Conservation (phyloP, 1,139 yeast species). For the Waltiozyma sp. region DNA sequence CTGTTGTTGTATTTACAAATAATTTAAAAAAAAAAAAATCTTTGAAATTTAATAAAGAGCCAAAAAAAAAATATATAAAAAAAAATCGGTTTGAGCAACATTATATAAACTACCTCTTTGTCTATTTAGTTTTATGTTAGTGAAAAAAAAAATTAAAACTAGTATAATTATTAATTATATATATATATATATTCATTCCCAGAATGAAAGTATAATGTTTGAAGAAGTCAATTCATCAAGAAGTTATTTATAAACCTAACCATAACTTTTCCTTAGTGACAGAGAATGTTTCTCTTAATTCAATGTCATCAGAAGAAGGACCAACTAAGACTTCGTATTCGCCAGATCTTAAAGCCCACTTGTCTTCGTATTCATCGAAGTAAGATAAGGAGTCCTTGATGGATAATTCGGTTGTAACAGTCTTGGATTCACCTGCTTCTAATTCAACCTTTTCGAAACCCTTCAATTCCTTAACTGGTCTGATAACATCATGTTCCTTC, state of each 20-base stretch:
- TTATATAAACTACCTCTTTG: too few species aligned
- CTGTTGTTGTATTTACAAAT: too few species aligned
- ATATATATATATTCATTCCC: too few species aligned
- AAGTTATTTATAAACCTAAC: slow-evolving; percentile 11
- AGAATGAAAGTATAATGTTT: too few species aligned
- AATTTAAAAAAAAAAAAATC: too few species aligned
- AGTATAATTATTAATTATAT: too few species aligned
- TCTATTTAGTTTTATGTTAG: too few species aligned
- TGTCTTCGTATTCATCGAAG: slow-evolving; percentile 37
- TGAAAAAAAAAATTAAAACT: too few species aligned
- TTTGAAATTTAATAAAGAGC: too few species aligned
- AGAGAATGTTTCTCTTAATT: slow-evolving; percentile 16
- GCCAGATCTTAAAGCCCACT: slow-evolving; percentile 43
- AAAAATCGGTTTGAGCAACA: too few species aligned
- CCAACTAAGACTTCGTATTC: slow-evolving; percentile 39
- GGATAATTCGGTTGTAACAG: slow-evolving; percentile 27
- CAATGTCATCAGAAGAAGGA: slow-evolving; percentile 23
- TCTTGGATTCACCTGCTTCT: slow-evolving; percentile 29
- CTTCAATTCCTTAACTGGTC: slow-evolving; percentile 49
- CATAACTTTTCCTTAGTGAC: slow-evolving; percentile 19
- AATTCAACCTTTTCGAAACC: slow-evolving; percentile 40
- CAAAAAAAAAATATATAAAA: too few species aligned
- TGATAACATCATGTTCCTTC: slow-evolving; percentile 28
- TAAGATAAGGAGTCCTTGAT: slow-evolving; percentile 42
- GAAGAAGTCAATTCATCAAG: too few species aligned